phyloP scores from a whole-genome alignment of 768 basidiomycete genomes.

The Tremella mesenterica region DNA sequence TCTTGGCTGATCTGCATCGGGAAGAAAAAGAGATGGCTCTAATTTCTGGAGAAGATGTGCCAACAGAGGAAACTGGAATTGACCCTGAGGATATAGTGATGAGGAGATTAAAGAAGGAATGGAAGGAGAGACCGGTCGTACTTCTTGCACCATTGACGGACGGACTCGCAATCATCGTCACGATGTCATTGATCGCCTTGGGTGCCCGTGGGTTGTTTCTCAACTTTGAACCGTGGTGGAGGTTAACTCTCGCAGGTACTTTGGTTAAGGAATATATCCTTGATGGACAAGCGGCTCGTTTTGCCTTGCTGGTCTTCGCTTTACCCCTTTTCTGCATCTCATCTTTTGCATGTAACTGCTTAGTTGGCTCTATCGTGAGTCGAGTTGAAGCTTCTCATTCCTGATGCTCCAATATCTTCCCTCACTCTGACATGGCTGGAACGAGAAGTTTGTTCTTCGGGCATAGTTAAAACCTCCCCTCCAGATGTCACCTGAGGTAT shows the following conservation, averaged over 20 bases:
- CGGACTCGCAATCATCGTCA: slow-evolving; percentile 34
- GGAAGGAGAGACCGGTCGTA: slow-evolving; percentile 32
- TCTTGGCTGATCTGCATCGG: slow-evolving; percentile 22
- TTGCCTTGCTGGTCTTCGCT: slow-evolving; percentile 56
- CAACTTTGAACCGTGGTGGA: slow-evolving; percentile 38
- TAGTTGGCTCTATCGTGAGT: slow-evolving; percentile 46
- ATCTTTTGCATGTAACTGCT: slow-evolving; percentile 26
- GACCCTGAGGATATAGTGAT: slow-evolving; percentile 37
- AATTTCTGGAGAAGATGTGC: slow-evolving; percentile 22
- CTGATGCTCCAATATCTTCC: no score
- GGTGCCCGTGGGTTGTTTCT: slow-evolving; percentile 44
- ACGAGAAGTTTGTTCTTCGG: no score
- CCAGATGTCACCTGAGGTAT: not conserved
- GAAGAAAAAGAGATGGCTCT: slow-evolving; percentile 24
- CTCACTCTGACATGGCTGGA: no score
- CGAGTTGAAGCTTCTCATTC: no score
- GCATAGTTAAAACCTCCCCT: no score
- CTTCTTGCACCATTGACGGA: slow-evolving; percentile 37
- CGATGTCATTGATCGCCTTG: slow-evolving; percentile 24
- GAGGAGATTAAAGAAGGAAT: slow-evolving; percentile 17
- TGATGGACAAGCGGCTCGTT: slow-evolving; percentile 58
- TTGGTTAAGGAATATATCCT: slow-evolving; percentile 61
- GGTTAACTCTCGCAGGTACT: slow-evolving; percentile 56
- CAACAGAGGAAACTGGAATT: slow-evolving; percentile 17
- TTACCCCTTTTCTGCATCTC: slow-evolving; percentile 67